Evolutionary conservation across 2,329 filamentous ascomycete species (phyloP).

Genomic region (Epichloe amarillans): DNA sequence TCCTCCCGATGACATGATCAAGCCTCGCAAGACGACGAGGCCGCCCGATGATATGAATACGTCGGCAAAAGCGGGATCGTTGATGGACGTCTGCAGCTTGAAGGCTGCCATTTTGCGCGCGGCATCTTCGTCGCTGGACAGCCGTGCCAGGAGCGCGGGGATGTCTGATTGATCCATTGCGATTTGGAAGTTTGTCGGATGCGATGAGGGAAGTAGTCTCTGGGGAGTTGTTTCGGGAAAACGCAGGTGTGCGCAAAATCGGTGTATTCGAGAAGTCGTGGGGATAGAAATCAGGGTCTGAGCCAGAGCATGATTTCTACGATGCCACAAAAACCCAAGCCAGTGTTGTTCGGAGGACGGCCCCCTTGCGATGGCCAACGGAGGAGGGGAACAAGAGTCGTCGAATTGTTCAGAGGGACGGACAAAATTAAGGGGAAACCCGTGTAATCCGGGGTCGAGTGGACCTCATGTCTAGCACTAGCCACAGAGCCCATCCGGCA

Average conservation of each 20-base stretch:
- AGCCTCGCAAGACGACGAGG: constrained; percentile 62
- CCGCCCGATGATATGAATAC: constrained; percentile 88
- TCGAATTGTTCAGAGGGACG: neutral
- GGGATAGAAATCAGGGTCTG: neutral
- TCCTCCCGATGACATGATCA: constrained; percentile 74
- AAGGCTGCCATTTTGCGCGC: constrained; percentile 98
- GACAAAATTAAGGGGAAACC: neutral
- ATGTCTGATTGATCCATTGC: constrained; percentile 54
- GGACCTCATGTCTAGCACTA: neutral
- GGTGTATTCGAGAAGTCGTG: neutral
- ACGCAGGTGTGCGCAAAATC: neutral
- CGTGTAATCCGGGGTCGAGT: neutral
- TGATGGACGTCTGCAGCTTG: constrained; percentile 90
- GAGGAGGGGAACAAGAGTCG: neutral
- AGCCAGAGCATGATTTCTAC: neutral
- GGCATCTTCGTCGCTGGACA: constrained; percentile 67
- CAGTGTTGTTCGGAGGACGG: neutral
- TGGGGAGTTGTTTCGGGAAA: neutral
- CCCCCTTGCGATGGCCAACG: neutral
- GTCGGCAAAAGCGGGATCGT: constrained; percentile 91
- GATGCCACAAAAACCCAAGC: neutral
- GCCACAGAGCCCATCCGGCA: constrained; percentile 5
- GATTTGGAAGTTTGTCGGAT: constrained; percentile 3
- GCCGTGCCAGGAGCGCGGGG: constrained; percentile 48
- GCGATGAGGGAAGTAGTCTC: neutral